Percentiles rank a stretch among this genome's conserved stretches.
These are phyloP conservation scores for Peronospora destructor DNA, from an alignment of 352 stramenopile genomes.

Conservation along the genomic window DNA sequence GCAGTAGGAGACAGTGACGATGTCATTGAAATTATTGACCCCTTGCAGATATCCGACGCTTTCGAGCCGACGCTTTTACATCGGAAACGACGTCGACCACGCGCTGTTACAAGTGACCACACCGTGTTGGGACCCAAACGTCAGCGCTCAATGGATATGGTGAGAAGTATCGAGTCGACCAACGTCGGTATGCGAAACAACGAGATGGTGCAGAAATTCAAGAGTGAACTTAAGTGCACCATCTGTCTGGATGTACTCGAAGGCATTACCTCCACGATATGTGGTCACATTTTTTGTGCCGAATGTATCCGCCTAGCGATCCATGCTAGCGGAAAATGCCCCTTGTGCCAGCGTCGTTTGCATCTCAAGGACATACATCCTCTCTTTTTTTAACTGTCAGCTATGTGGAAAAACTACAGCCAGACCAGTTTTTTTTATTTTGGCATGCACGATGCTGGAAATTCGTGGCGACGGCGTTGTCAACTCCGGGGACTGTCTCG, in stretches of 20 bases:
- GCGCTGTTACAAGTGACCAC: neutral
- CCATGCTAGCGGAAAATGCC: constrained; percentile 62
- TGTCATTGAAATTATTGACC: constrained; percentile 54
- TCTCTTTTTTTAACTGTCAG: constrained; percentile 58
- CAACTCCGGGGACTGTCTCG: constrained; percentile 5
- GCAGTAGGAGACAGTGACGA: constrained; percentile 32
- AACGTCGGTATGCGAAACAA: constrained; percentile 65
- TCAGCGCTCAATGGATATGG: constrained; percentile 33
- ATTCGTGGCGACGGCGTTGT: constrained; percentile 2
- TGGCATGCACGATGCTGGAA: constrained; percentile 12
- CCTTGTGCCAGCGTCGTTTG: constrained; percentile 59
- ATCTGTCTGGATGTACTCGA: constrained; percentile 74
- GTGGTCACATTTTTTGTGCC: constrained; percentile 76
- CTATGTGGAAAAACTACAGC: constrained; percentile 1
- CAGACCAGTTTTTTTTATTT: constrained; percentile 23
- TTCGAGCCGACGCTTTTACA: constrained; percentile 21
- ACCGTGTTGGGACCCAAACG: constrained; percentile 18
- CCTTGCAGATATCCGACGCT: constrained; percentile 4
- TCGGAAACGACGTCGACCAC: constrained; percentile 40
- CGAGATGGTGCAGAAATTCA: constrained; percentile 71
- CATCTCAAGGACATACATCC: constrained; percentile 64
- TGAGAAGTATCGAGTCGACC: constrained; percentile 55
- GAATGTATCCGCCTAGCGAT: constrained; percentile 67
- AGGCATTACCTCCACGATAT: constrained; percentile 76
- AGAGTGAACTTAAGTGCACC: constrained; percentile 71